These are phyloP conservation scores for Syzygium grande DNA, from an alignment of 345 rosid species.

Conservation along the genomic window DNA sequence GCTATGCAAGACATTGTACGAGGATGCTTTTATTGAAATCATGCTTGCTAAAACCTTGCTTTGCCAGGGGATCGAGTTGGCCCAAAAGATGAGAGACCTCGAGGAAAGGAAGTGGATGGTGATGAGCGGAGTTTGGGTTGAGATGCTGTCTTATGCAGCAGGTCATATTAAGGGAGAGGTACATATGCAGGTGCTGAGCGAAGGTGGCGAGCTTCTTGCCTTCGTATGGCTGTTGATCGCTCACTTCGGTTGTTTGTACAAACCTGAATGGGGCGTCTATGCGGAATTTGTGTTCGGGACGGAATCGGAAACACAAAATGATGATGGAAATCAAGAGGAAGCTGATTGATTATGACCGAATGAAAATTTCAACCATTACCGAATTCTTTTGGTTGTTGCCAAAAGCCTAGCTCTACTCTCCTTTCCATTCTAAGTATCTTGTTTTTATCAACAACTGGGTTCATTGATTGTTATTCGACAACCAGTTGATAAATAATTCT, in stretches of 20 bases:
- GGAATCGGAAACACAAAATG: not conserved
- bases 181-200: not conserved
- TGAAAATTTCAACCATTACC: not conserved
- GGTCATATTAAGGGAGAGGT: not conserved
- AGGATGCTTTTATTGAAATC: rapidly evolving
- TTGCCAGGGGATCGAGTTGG: rapidly evolving
- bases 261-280: not conserved
- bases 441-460: not conserved
- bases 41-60: not conserved
- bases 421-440: not conserved
- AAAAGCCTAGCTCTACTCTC: not conserved
- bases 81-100: not conserved
- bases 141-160: not conserved
- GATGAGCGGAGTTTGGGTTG: not conserved
- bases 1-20: not conserved
- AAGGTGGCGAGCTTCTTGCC: not conserved
- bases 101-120: not conserved
- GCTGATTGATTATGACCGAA: not conserved
- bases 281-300: rapidly evolving
- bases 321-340: not conserved
- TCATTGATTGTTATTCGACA: not conserved
- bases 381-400: not conserved
- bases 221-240: not conserved
- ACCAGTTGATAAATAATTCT: not conserved
- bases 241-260: not conserved